These are phyloP conservation scores for Cyclaneusma minus DNA, from an alignment of 2,329 filamentous ascomycete species.

Conservation along the genomic window DNA sequence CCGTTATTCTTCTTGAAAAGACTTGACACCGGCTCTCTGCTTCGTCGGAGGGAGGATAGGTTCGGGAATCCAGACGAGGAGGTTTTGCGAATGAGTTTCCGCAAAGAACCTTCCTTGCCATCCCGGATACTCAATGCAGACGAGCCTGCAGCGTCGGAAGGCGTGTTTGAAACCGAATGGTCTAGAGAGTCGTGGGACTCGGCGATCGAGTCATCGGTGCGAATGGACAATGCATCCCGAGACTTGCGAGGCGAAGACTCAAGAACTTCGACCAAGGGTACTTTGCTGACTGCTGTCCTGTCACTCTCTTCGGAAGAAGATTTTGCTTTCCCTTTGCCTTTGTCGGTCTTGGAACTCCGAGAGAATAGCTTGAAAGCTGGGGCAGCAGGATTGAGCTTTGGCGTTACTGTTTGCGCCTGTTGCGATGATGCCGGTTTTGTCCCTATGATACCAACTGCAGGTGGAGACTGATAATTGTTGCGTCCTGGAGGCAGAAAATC, in stretches of 20 bases:
- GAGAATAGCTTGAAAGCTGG: conserved; percentile 73
- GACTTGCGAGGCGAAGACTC: conserved; percentile 36
- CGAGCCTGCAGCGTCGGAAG: conserved; percentile 6
- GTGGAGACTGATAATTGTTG: conserved; percentile 35
- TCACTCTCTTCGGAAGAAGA: conserved; percentile 23
- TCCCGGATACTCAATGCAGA: neutral
- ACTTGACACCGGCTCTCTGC: conserved; percentile 33
- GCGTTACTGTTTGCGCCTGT: conserved; percentile 31
- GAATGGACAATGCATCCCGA: conserved; percentile 38
- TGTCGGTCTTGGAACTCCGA: conserved; percentile 22
- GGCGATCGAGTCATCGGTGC: conserved; percentile 40
- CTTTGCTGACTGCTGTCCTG: conserved; percentile 17
- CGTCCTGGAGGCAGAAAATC: conserved; percentile 44
- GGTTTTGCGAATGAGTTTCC: conserved; percentile 48
- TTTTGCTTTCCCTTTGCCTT: conserved; percentile 24
- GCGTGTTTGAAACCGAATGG: conserved; percentile 34
- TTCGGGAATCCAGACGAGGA: conserved; percentile 53
- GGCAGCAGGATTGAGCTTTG: conserved; percentile 71
- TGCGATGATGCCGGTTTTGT: conserved; percentile 47
- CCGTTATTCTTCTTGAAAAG: conserved; percentile 44
- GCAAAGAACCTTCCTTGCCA: conserved; percentile 24
- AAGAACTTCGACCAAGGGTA: conserved; percentile 19
- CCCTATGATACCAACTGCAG: conserved; percentile 59
- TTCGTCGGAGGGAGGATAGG: conserved; percentile 37
- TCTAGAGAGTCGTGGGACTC: conserved; percentile 47